Conservation (phyloP, 768 basidiomycete genomes). For the Sutorius australiensis region DNA sequence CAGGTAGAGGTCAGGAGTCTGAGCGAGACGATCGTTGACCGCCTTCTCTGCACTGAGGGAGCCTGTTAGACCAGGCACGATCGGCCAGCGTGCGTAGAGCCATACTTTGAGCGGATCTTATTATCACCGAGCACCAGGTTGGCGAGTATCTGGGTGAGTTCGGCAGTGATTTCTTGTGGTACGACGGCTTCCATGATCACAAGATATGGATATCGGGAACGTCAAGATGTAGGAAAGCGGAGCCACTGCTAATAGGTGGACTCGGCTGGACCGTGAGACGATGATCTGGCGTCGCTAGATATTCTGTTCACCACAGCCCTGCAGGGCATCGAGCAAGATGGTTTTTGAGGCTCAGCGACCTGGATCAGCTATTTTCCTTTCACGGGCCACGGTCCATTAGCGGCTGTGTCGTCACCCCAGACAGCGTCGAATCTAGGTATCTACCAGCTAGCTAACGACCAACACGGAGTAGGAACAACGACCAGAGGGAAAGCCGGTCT, state of each 20-base stretch:
- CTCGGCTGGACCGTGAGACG: background rate
- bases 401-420: background rate
- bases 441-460: background rate
- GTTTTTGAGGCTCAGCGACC: background rate
- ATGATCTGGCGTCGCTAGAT: background rate
- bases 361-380: background rate
- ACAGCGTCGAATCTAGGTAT: background rate
- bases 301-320: background rate
- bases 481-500: background rate
- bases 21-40: conserved; percentile 74
- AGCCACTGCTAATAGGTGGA: background rate
- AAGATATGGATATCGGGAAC: background rate
- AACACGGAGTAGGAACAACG: background rate
- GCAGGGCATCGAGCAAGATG: background rate
- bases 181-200: conserved; percentile 32
- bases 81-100: background rate
- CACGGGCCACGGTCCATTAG: background rate
- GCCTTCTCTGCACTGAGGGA: conserved; percentile 65
- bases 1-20: conserved; percentile 75
- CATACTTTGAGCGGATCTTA: conserved; percentile 68
- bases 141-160: conserved; percentile 79
- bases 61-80: conserved; percentile 7
- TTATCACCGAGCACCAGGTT: conserved; percentile 85
- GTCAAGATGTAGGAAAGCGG: background rate
- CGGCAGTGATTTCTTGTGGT: conserved; percentile 64